A percentile compares a stretch with the other conserved stretches of the same genome.
phyloP scores from a whole-genome alignment of 768 basidiomycete genomes.

The Boletus insuetus region DNA sequence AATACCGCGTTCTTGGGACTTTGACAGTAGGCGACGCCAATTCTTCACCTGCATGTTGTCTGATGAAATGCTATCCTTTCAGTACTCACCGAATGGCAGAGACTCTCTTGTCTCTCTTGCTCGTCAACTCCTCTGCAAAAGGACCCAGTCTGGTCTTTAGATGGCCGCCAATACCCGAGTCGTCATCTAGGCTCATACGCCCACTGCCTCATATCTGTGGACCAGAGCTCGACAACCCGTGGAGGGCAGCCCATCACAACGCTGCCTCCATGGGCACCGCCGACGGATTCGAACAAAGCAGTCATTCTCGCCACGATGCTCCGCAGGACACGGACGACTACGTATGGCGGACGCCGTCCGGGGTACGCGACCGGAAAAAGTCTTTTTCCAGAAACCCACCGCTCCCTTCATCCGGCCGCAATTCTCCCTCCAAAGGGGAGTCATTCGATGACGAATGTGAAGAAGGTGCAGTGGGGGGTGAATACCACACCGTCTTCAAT shows the following conservation, averaged over 20 bases:
- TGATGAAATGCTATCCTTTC: background rate
- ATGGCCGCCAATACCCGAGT: constrained; percentile 75
- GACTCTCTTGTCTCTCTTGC: constrained; percentile 73
- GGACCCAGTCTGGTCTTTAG: constrained; percentile 77
- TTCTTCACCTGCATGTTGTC: background rate
- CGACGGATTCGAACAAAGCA: constrained; percentile 4
- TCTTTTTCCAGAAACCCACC: constrained; percentile 48
- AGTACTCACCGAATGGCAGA: constrained; percentile 41
- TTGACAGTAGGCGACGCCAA: background rate
- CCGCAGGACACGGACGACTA: constrained; percentile 44
- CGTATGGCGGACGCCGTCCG: constrained; percentile 58
- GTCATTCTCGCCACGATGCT: background rate
- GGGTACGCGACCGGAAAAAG: constrained; percentile 46
- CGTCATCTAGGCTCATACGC: constrained; percentile 68
- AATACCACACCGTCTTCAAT: constrained; percentile 72
- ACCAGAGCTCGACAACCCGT: constrained; percentile 65
- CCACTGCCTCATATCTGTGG: constrained; percentile 53
- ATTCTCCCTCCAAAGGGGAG: constrained; percentile 48
- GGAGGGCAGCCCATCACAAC: constrained; percentile 60
- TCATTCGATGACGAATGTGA: constrained; percentile 35
- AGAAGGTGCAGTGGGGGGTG: constrained; percentile 37
- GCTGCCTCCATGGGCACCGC: constrained; percentile 32
- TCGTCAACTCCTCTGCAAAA: constrained; percentile 82
- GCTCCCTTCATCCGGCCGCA: constrained; percentile 48
- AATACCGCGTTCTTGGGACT: no score